Conservation (phyloP, 805 yeast genomes). For the Starmerella vitae region DNA sequence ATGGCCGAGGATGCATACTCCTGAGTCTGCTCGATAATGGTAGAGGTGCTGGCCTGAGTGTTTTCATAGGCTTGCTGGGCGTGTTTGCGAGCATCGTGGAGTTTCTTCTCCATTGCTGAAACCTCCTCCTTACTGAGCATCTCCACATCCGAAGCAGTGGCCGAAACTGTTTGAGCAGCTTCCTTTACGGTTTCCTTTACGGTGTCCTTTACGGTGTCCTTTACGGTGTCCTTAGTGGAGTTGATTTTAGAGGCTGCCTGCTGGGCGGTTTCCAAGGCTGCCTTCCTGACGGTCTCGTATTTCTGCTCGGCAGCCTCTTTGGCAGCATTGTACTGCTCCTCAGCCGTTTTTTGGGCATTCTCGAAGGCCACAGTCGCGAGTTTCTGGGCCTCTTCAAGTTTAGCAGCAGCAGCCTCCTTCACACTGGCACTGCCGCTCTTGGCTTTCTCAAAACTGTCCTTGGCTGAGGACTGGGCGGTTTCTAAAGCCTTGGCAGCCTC, state of each 20-base stretch:
- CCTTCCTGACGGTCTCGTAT: not conserved
- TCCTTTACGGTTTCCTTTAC: too few species aligned
- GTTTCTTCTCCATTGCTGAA: conserved; percentile 5
- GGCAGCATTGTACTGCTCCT: not conserved
- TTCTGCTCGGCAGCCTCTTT: not conserved
- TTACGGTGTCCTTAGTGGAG: not conserved
- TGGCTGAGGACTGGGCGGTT: not conserved
- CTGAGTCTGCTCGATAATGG: conserved; percentile 1
- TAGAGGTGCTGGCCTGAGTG: not conserved
- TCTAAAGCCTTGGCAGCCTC: conserved; percentile 1
- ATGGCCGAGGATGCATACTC: conserved; percentile 78
- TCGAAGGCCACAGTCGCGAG: not conserved
- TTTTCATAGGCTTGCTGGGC: conserved; percentile 3
- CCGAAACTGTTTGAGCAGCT: not conserved
- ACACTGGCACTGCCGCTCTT: not conserved
- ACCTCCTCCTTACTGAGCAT: too few species aligned
- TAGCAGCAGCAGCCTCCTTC: not conserved
- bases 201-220: too few species aligned
- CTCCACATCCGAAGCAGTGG: not conserved
- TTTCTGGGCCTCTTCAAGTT: not conserved
- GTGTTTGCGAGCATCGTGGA: conserved; percentile 4
- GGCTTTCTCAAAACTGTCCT: not conserved
- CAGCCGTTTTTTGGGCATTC: not conserved
- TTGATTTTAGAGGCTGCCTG: not conserved
- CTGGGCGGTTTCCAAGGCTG: conserved; percentile 2